These are phyloP conservation scores for Grosmannia huntii DNA, from an alignment of 2,329 filamentous ascomycete genomes.

Conservation along the genomic window DNA sequence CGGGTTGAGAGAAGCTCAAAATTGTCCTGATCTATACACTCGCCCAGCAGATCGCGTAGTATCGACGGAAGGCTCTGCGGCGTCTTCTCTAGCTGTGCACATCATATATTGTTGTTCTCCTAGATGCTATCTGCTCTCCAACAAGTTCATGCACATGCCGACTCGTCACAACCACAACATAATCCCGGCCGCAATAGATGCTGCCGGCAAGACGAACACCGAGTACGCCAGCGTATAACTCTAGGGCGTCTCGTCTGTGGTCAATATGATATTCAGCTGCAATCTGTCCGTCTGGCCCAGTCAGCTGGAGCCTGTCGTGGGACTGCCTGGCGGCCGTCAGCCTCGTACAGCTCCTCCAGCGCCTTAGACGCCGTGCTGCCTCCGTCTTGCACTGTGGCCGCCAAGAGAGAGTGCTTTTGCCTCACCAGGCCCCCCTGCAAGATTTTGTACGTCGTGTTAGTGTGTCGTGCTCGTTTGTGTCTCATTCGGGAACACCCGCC, in stretches of 20 bases:
- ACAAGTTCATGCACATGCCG: too few species aligned
- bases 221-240: slow-evolving; percentile 20
- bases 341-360: slow-evolving; percentile 17
- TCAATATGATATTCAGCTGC: slow-evolving; percentile 19
- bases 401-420: slow-evolving; percentile 9
- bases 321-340: slow-evolving; percentile 18
- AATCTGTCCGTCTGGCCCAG: slow-evolving; percentile 13
- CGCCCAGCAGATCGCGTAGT: background rate
- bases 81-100: slow-evolving; percentile 14
- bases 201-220: slow-evolving; percentile 18
- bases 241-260: slow-evolving; percentile 16
- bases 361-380: slow-evolving; percentile 18
- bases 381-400: slow-evolving; percentile 16
- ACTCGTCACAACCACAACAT: slow-evolving; percentile 20
- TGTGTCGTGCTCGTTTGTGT: background rate
- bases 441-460: too few species aligned
- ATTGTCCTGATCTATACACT: background rate
- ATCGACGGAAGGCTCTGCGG: background rate
- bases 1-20: slow-evolving; percentile 8
- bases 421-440: slow-evolving; percentile 21
- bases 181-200: slow-evolving; percentile 24
- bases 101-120: too few species aligned
- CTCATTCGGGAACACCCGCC: background rate
- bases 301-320: slow-evolving; percentile 16
- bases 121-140: too few species aligned